Base-by-base conservation (phyloP, 2,329 filamentous ascomycete species). In the Colletotrichum neosansevieriae region DNA sequence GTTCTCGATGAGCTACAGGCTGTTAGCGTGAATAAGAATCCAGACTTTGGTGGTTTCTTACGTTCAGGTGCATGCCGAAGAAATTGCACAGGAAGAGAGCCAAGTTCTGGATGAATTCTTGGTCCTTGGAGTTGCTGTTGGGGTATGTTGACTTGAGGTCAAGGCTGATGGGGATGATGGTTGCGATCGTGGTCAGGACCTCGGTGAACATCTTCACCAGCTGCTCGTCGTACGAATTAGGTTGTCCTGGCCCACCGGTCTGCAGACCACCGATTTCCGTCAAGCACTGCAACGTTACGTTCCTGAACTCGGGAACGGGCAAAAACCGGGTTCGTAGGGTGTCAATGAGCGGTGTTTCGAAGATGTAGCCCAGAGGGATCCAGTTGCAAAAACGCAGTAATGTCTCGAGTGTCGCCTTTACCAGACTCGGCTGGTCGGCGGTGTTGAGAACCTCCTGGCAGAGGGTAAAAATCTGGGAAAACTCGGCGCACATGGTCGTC, bases 121-220 rank as follows among this genome's bases (percentile, higher is more conserved):
- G 96, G 74, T 99, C 96, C 75, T 90, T 89, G 47, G 94, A 91
- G 80, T 97, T 98, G 80, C 95, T 98, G 70, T 90, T 91, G 19
- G 92, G 91, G 76, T 98, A 99, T 13, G 94, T 97, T 70, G 89
- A 87, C 84, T 97, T 97, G 65, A 99, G 86, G 76, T 98, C 94
- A 72, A 98, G 87, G 6, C 92, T 89, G 47, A 98, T 84, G 3
- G 97, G 96, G 58, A 99, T 97, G 74, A 97, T 97, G 75, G 92
- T 93, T 19, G 95, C 92, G 74, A 99, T 97, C 38, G 93, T 94
- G 11, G 93, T 97, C 73, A 99, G 83, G 21, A 96, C 96, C 78
- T 98, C 95, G 49, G 96, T 98, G 81, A 99, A 99, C 96, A 99
- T 98, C 78, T 95, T 92, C 60, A 98, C 91, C 51, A 99, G 88